Base-by-base conservation (phyloP, 768 basidiomycete species). In the Chalciporus chontae region DNA sequence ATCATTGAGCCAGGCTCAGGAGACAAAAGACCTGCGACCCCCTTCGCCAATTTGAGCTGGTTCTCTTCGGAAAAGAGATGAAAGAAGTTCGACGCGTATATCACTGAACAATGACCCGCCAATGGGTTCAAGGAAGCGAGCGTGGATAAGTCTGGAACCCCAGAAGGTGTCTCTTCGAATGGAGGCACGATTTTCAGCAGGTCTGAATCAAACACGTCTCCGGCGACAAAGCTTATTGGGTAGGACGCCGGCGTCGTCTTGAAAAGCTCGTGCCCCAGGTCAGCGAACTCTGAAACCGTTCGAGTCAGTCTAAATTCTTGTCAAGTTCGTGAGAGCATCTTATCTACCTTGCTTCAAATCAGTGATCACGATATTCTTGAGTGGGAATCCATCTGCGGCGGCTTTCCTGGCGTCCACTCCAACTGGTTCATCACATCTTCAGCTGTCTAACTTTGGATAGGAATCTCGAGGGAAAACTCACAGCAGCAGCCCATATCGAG, bases 211-310 rank as follows among this genome's bases (percentile, higher is more conserved):
- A 86, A 76, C 0, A 65, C 71, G 50, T 87, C 77, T 1, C 84
- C 85, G 1, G 71, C 57, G 19, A 87, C 48, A 60, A 86, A 84
- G 0, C 64, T 63, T 73, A 14, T 34, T 0, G 80, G 78, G 59
- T 81, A 85, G 0, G 74, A 69, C 37, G 71, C 71, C 0, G 76
- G 73, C 0, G 76, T 79, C 2, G 78, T 74, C 34, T 63, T 76
- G 71, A 85, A 88, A n/a, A 87, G 69, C 23, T 77, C 72, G 48
- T 86, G 83, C 1, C 83, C 83, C 6, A 77, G 63, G 1, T 77
- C 70, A 77, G 79, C 79, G 52, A 80, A 85, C 3, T 65, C 84
- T 84, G 38, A n/a, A 34, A 19, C 17, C 3, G 23, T 38, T 4
- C 44, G 13, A 5, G 1, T 34, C 3, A 10, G 18, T 19, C 7